Percentiles rank a stretch among this genome's conserved stretches.
phyloP scores from a whole-genome alignment of 2,329 filamentous ascomycete species.

The Cladosporium sp. region DNA sequence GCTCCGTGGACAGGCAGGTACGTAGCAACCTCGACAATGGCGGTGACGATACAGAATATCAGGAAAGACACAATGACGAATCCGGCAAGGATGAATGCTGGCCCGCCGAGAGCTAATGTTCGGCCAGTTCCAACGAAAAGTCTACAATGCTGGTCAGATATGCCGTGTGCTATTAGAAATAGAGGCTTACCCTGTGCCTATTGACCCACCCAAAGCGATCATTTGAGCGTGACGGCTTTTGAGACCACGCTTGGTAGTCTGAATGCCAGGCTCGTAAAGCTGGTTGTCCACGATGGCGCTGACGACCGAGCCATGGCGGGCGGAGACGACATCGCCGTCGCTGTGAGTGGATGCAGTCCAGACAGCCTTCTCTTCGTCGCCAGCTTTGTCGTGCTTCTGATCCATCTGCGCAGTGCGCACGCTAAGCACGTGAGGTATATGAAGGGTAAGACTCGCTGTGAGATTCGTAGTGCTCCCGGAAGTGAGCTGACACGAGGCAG shows the following conservation, averaged over 20 bases:
- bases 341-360: background rate
- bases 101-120: constrained; percentile 34
- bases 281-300: background rate
- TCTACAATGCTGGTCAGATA: background rate
- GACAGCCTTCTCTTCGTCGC: background rate
- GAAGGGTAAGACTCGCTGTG: too few species aligned
- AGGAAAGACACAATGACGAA: constrained; percentile 39
- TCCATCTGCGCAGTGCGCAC: too few species aligned
- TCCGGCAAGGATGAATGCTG: constrained; percentile 39
- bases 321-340: background rate
- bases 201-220: constrained; percentile 31
- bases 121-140: constrained; percentile 38
- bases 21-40: constrained; percentile 53
- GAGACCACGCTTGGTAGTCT: constrained; percentile 36
- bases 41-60: constrained; percentile 43
- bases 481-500: too few species aligned
- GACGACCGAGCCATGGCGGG: background rate
- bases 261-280: constrained; percentile 21
- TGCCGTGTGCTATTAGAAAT: background rate
- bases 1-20: constrained; percentile 54
- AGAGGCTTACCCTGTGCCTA: constrained; percentile 16
- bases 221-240: constrained; percentile 36
- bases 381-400: background rate
- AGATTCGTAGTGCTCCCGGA: too few species aligned
- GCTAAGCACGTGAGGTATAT: too few species aligned